phyloP scores from a whole-genome alignment of 768 basidiomycete species.

The Chiua virens region DNA sequence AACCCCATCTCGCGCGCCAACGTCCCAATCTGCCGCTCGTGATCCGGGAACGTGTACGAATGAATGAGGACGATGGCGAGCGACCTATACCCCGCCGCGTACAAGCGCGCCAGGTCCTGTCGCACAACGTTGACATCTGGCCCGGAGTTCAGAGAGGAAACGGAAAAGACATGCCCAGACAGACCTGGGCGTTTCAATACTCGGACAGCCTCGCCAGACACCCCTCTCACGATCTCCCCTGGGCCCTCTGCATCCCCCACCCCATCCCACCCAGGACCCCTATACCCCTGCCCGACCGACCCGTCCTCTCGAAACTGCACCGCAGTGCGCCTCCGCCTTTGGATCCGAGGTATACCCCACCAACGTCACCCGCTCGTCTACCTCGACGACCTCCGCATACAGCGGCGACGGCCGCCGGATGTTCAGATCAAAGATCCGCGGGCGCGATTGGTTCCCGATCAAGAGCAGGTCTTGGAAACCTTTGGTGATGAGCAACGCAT shows the following conservation, averaged over 20 bases:
- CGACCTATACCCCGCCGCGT: slow-evolving; percentile 81
- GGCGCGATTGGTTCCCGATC: slow-evolving; percentile 94
- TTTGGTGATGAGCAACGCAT: slow-evolving; percentile 87
- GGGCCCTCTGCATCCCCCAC: slow-evolving; percentile 71
- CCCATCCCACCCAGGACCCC: slow-evolving; percentile 78
- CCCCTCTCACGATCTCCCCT: slow-evolving; percentile 74
- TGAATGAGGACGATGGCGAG: slow-evolving; percentile 89
- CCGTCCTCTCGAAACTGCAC: slow-evolving; percentile 76
- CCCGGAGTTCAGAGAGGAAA: background rate
- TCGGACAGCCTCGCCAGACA: slow-evolving; percentile 88
- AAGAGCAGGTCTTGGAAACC: slow-evolving; percentile 90
- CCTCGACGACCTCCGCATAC: slow-evolving; percentile 63
- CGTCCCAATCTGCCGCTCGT: slow-evolving; percentile 71
- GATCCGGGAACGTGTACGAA: slow-evolving; percentile 88
- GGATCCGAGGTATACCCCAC: slow-evolving; percentile 94
- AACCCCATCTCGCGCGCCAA: slow-evolving; percentile 85
- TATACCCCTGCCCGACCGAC: slow-evolving; percentile 62
- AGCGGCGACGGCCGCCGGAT: slow-evolving; percentile 77
- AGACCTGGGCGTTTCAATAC: slow-evolving; percentile 71
- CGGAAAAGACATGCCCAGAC: background rate
- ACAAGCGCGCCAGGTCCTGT: slow-evolving; percentile 65
- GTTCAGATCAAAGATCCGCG: slow-evolving; percentile 92
- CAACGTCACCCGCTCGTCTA: slow-evolving; percentile 92
- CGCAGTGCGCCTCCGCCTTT: slow-evolving; percentile 67
- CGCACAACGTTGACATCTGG: slow-evolving; percentile 57